phyloP scores from a whole-genome alignment of 768 basidiomycete species.

The Hygrophorus pudorinus region DNA sequence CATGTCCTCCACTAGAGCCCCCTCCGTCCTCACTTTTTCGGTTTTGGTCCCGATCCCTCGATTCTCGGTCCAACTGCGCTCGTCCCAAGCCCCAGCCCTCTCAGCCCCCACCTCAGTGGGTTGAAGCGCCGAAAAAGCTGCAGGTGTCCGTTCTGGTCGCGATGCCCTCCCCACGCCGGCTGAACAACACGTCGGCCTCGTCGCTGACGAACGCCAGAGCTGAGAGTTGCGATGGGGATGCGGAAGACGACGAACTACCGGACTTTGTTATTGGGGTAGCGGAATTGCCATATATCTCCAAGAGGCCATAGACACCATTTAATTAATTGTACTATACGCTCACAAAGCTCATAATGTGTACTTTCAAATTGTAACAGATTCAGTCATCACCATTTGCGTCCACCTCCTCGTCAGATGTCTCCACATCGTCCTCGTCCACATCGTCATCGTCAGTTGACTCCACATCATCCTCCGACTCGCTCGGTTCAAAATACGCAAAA shows the following conservation, averaged over 20 bases:
- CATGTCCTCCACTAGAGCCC: not conserved
- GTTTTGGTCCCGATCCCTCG: not conserved
- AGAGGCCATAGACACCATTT: not conserved
- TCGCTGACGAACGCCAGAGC: not conserved
- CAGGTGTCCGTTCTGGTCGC: conserved; percentile 49
- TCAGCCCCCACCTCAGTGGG: conserved; percentile 1
- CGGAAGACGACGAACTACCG: conserved; percentile 30
- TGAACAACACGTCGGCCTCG: too few relatives aligned
- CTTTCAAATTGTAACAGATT: not conserved
- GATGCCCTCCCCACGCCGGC: conserved; percentile 36
- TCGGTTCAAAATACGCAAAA: conserved; percentile 49
- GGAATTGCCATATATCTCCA: conserved; percentile 22
- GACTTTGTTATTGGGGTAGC: conserved; percentile 41
- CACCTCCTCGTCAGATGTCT: not conserved
- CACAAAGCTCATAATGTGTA: not conserved
- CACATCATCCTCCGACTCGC: conserved; percentile 38
- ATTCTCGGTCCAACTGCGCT: not conserved
- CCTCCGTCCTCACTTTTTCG: not conserved
- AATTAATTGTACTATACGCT: not conserved
- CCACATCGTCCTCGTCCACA: conserved; percentile 19
- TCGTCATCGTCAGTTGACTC: conserved; percentile 40
- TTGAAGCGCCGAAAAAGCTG: conserved; percentile 15
- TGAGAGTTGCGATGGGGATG: conserved; percentile 12
- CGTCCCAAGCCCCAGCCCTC: not conserved
- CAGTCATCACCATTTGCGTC: conserved; percentile 12